Evolutionary conservation across 805 yeast species (phyloP), one percentile per base, ranked within the genome.

Genomic region (Nakazawaea ernobii): DNA sequence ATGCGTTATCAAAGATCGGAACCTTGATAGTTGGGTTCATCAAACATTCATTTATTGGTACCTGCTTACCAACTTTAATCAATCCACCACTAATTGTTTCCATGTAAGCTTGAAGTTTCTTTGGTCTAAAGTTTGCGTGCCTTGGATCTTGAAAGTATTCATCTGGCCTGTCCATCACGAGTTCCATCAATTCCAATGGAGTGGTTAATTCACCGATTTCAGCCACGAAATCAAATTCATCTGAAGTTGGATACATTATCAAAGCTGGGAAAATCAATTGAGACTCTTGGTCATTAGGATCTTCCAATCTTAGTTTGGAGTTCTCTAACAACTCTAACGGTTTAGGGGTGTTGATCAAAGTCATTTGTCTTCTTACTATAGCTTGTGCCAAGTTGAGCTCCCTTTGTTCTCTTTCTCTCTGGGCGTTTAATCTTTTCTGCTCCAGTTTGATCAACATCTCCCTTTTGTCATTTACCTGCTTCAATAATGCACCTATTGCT

Each of bases 21-120:
- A 88, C 80, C 24, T 71, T 71, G 13, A 95, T 86, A 8, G 66
- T 65, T 33, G 74, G 78, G 43, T 79, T 73, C 67, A 79, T 74
- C 52, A 92, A 70, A 0, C 83, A 85, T 44, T 77, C 75, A 56
- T 79, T 76, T 20, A 92, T 61, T 1, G 86, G 69, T 20, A 81
- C 75, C 53, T 86, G 88, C 61, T 84, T 86, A 27, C 96, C 96
- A 4, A 85, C 79, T 63, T 88, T 89, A 39, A 89, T 82, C 51
- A 92, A 71, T 0, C 97, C 97, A 43, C 97, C 97, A 2, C 80
- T 58, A 30, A 67, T 73, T 0, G 97, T 88, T 62, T 88, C 97
- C 81, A 87, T 81, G 63, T 74, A 92, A 6, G 84, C 84, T 44
- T 86, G 83, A 26, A 90, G 65, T 46, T 75, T 76, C 53, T 75